Conservation (phyloP, 2,329 filamentous ascomycete species). For the Cylindrodendrum hubeiense region DNA sequence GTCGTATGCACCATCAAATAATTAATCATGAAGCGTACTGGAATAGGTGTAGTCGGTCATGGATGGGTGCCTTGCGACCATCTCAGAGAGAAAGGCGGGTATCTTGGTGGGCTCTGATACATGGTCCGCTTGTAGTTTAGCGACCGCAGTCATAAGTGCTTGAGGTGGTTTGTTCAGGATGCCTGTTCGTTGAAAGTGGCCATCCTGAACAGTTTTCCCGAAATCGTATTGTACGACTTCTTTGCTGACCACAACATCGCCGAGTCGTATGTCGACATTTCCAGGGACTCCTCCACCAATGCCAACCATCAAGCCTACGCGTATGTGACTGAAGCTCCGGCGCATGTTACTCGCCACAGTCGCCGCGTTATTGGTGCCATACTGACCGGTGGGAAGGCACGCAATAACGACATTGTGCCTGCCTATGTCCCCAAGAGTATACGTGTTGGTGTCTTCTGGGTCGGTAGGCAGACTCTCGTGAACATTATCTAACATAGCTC, state of each 20-base stretch:
- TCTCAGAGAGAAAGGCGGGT: conserved; percentile 3
- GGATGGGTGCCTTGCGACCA: not conserved
- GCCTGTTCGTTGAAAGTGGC: conserved; percentile 23
- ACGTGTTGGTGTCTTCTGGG: conserved; percentile 25
- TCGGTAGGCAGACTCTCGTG: not conserved
- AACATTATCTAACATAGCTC: conserved; percentile 28
- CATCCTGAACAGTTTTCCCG: conserved; percentile 25
- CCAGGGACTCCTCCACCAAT: conserved; percentile 44
- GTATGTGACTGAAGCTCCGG: conserved; percentile 24
- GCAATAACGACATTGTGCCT: conserved; percentile 23
- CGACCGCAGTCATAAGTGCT: conserved; percentile 5
- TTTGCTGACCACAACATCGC: conserved; percentile 36
- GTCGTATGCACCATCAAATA: conserved; percentile 7
- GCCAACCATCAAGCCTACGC: conserved; percentile 39
- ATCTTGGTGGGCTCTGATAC: not conserved
- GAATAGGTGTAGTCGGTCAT: conserved; percentile 1
- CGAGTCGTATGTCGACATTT: conserved; percentile 27
- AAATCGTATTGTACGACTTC: conserved; percentile 37
- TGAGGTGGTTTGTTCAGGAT: conserved; percentile 6
- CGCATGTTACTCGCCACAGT: conserved; percentile 24
- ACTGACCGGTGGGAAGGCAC: conserved; percentile 8
- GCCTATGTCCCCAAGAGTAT: conserved; percentile 22
- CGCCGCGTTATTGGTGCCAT: conserved; percentile 2
- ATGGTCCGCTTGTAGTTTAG: conserved; percentile 25
- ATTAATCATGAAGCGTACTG: conserved; percentile 4